A percentile compares a stretch with the other conserved stretches of the same genome.
Evolutionary conservation across 1,139 yeast species (phyloP).

Genomic region (Geotrichum armillariae): DNA sequence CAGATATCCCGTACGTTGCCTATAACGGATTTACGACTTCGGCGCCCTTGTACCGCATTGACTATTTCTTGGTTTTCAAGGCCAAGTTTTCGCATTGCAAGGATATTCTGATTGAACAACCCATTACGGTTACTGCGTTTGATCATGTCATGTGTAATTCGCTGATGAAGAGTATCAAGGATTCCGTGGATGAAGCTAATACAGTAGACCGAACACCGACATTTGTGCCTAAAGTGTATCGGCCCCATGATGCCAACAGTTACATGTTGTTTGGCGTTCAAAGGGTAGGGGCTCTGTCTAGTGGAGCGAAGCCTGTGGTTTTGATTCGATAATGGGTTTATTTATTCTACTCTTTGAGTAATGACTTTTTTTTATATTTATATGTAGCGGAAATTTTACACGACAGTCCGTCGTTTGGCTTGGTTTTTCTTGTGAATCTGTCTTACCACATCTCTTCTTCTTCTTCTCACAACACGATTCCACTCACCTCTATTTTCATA

Average conservation of each 20-base stretch:
- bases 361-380: not conserved
- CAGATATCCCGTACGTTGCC: conserved; percentile 40
- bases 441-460: conserved; percentile 71
- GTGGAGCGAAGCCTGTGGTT: conserved; percentile 20
- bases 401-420: conserved; percentile 20
- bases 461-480: conserved; percentile 71
- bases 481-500: conserved; percentile 82
- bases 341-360: not conserved
- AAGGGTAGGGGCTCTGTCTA: conserved; percentile 17
- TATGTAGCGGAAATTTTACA: not conserved
- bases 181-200: conserved; percentile 37
- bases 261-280: conserved; percentile 19
- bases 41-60: conserved; percentile 39
- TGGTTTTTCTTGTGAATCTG: conserved; percentile 48
- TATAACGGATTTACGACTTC: conserved; percentile 40
- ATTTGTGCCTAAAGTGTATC: conserved; percentile 16
- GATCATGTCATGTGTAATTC: conserved; percentile 41
- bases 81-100: conserved; percentile 42
- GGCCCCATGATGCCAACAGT: conserved; percentile 20
- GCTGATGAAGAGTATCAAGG: conserved; percentile 39
- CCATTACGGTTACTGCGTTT: conserved; percentile 42
- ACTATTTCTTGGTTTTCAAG: conserved; percentile 38
- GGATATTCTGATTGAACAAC: conserved; percentile 42
- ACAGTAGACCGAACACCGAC: conserved; percentile 9
- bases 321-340: conserved; percentile 14